Conservation (phyloP, 2,329 filamentous ascomycete genomes). For the Hypoxylon sp. region DNA sequence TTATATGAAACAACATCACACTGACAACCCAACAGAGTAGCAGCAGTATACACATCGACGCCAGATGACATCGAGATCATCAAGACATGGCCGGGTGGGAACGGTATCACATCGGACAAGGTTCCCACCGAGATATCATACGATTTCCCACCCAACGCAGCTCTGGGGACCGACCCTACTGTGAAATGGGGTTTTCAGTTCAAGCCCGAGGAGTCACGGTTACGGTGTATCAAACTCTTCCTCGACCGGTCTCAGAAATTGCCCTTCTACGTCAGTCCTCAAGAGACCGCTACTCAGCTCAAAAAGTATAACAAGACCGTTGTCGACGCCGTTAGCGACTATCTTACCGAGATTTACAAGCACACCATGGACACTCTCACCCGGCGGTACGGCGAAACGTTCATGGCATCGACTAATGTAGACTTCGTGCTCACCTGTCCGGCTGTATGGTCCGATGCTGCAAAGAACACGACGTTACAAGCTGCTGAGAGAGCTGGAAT, state of each 20-base stretch:
- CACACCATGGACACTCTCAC: constrained; percentile 86
- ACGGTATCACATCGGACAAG: constrained; percentile 90
- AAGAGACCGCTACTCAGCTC: constrained; percentile 84
- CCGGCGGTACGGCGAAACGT: constrained; percentile 81
- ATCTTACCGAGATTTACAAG: constrained; percentile 80
- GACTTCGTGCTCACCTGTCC: constrained; percentile 87
- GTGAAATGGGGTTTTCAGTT: constrained; percentile 88
- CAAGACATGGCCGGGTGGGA: constrained; percentile 87
- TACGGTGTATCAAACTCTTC: constrained; percentile 88
- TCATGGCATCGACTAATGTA: constrained; percentile 81
- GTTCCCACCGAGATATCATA: constrained; percentile 85
- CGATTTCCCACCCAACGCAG: constrained; percentile 60
- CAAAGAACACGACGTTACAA: constrained; percentile 85
- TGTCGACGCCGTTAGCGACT: constrained; percentile 84
- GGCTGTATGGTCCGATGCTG: constrained; percentile 87
- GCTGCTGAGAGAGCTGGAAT: constrained; percentile 85
- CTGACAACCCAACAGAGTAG: constrained; percentile 66
- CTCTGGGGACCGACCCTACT: constrained; percentile 61
- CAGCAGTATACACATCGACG: constrained; percentile 80
- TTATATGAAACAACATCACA: not conserved
- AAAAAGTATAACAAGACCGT: constrained; percentile 82
- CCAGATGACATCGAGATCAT: constrained; percentile 88
- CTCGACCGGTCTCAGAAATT: constrained; percentile 85
- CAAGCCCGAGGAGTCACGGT: constrained; percentile 80
- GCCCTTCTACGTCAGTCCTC: constrained; percentile 83